Base-by-base conservation (phyloP, 371 early-diverging fungal species). In the Gilbertella persicaria region DNA sequence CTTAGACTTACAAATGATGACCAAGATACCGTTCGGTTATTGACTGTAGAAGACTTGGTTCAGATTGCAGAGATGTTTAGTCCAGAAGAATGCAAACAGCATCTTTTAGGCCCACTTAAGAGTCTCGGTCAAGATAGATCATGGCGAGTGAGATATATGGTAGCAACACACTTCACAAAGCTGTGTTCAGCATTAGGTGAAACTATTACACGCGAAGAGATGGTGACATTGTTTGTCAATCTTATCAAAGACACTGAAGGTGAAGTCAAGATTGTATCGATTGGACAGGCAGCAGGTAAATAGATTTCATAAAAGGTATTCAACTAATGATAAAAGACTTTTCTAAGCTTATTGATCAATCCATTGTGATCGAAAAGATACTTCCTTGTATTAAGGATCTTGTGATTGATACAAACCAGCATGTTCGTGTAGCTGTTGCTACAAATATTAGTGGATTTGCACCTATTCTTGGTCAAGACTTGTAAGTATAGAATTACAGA, bases 81-180 rank as follows among this genome's bases (percentile, higher is more conserved):
- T 21, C 82, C 78, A 5, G 93, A 92, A 38, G 94, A 94, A 73
- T 79, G 75, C 64, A 90, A 85, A 71, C 75, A 79, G 41, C 78
- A 87, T 58, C 74, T 96, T 47, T 70, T 93, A 25, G 80, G 80
- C 49, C 78, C 81, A 35, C 78, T 99, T 25, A 85, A 89, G 53
- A 69, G 71, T 30, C 75, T 97, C 71, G 91, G 86, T 45, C 75
- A 83, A 30, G 99, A 99, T 73, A 92, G 90, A 67, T 94, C 94
- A 29, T 99, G 99, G 99, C 82, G 97, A 62, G 97, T 99, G 37
- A 83, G 98, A 47, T 97, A 95, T 66, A 95, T 95, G 91, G 89
- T 96, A 60, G 98, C 98, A 9, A 92, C 95, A 50, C 93, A 96
- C 71, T 95, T 95, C 78, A 91, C 88, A 41, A 79, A 73, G 65